Evolutionary conservation across 495 filamentous ascomycete genomes (phyloP).

Genomic region (Xylaria telfairii): DNA sequence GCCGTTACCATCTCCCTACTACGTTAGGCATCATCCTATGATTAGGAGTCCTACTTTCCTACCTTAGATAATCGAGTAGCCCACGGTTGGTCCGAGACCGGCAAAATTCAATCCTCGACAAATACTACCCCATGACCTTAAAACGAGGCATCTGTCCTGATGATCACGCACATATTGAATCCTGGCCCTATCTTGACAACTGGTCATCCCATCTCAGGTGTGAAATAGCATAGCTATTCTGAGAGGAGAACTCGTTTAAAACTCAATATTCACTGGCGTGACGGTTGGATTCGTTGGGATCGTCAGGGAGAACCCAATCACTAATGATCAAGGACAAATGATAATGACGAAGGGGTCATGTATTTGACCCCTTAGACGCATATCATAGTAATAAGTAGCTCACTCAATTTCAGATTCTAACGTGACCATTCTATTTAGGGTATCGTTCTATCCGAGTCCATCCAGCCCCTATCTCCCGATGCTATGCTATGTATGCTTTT

Average conservation of each 20-base stretch:
- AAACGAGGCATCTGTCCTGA: too few relatives aligned
- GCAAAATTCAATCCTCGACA: too few relatives aligned
- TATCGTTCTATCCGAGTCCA: slow-evolving; percentile 1
- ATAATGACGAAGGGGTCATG: neutral
- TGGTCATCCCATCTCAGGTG: neutral
- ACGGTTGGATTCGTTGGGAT: neutral
- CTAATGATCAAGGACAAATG: neutral
- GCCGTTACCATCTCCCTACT: too few relatives aligned
- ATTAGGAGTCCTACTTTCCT: too few relatives aligned
- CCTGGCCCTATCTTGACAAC: too few relatives aligned
- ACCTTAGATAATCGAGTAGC: too few relatives aligned
- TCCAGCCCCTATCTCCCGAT: neutral
- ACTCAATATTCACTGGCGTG: neutral
- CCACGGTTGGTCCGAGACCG: too few relatives aligned
- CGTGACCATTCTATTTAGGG: neutral
- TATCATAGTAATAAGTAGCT: neutral
- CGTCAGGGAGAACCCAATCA: neutral
- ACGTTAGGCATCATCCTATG: too few relatives aligned
- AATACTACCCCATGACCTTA: too few relatives aligned
- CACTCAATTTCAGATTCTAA: neutral
- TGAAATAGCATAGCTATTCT: neutral
- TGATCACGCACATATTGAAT: neutral
- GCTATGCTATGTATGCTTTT: neutral
- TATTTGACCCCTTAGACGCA: neutral
- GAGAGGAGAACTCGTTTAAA: neutral